Percentiles rank a stretch among this genome's conserved stretches.
These are phyloP conservation scores for Kazachstania sp. DNA, from an alignment of 1,139 yeast species.

Conservation along the genomic window DNA sequence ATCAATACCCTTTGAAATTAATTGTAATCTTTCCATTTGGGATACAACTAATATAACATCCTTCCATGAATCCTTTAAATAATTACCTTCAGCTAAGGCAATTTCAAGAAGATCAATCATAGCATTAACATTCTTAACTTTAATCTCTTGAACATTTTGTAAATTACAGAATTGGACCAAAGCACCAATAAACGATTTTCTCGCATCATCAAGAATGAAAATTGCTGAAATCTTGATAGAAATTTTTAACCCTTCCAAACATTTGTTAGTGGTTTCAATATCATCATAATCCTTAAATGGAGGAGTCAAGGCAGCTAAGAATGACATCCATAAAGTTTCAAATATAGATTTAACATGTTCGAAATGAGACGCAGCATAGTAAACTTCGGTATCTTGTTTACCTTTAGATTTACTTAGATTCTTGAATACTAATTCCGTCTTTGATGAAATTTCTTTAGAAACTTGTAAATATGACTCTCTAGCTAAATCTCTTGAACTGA, in stretches of 20 bases:
- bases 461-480: conserved; percentile 89
- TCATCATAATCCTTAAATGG: conserved; percentile 89
- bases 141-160: conserved; percentile 71
- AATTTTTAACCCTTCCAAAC: conserved; percentile 78
- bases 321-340: conserved; percentile 94
- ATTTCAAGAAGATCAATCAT: conserved; percentile 64
- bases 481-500: conserved; percentile 66
- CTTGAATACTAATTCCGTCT: conserved; percentile 79
- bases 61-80: conserved; percentile 69
- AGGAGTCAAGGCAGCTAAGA: conserved; percentile 87
- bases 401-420: conserved; percentile 47
- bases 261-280: conserved; percentile 55
- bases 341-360: conserved; percentile 91
- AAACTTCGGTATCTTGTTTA: conserved; percentile 25
- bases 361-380: conserved; percentile 60
- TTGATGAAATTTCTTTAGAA: conserved; percentile 81
- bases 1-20: conserved; percentile 82
- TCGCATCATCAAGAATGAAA: conserved; percentile 76
- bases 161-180: conserved; percentile 79
- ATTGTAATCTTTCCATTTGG: conserved; percentile 82
- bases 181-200: conserved; percentile 84
- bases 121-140: conserved; percentile 73
- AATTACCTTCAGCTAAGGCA: conserved; percentile 71
- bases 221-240: conserved; percentile 78
- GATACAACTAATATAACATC: conserved; percentile 76